Base-by-base conservation (phyloP, 2,329 filamentous ascomycete species). In the Fusarium heterosporum region DNA sequence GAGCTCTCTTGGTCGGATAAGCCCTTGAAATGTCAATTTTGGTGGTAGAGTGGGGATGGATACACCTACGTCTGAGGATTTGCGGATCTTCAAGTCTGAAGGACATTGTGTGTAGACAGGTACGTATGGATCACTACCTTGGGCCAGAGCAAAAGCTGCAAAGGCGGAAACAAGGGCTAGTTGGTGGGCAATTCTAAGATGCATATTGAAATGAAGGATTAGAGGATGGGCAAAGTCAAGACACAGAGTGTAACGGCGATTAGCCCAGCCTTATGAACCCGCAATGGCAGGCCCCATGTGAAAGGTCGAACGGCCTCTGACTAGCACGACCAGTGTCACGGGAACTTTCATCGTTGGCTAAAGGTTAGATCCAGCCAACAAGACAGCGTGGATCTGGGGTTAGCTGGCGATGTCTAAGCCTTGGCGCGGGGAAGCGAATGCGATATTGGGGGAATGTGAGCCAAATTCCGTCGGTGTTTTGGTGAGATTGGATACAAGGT, bases 1-100 rank as follows among this genome's bases (percentile, higher is more conserved):
- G 61, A 50, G 3, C 49, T 48, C 19, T 75, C 73, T 13, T 57
- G 41, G 10, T 64, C 51, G 0, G 73, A 75, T 2, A 74, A 36
- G 1, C 74, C 74, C 68, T 75, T 4, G 1, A 3, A 3, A 4
- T 4, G 8, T 61, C 8, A 60, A 0, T 1, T 4, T 1, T 0
- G 1, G 4, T 1, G 1, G 6, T 7, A 2, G n/a, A 11, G 6
- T 5, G 12, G 3, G 1, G 1, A 2, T 4, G 1, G 4, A 7
- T 6, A 7, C 2, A 13, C 25, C 8, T 41, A 61, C 66, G 8
- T 65, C 42, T 45, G 47, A 52, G 2, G 69, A 41, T 13, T 54
- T 29, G 4, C 69, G 54, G 19, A 71, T 46, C 14, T 47, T 40
- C n/a, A 71, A 11, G 4, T 61, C 9, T 0, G 40, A 43, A 1